Evolutionary conservation across 139 green algal species (phyloP).

Genomic region (Parachlorella kessleri): DNA sequence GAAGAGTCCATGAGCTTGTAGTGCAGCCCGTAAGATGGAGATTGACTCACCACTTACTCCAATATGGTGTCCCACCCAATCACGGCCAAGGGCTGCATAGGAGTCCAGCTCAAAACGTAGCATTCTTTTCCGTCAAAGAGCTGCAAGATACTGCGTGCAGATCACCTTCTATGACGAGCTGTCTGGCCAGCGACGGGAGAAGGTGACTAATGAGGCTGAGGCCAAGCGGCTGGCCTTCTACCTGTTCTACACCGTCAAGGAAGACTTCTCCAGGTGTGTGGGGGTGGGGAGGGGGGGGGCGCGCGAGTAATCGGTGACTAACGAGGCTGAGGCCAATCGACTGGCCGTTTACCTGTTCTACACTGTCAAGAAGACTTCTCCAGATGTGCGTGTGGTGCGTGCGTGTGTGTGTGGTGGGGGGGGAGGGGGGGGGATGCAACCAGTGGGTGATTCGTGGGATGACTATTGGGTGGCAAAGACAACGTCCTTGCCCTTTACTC

Average conservation of each 20-base stretch:
- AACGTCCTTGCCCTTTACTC: too few species aligned
- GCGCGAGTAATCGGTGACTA: too few species aligned
- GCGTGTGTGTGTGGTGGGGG: neutral
- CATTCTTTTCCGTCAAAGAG: too few species aligned
- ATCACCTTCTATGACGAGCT: neutral
- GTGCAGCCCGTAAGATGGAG: too few species aligned
- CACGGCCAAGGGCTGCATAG: too few species aligned
- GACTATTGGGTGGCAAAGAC: neutral
- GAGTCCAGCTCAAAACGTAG: too few species aligned
- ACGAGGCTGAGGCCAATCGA: neutral
- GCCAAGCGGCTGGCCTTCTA: conserved; percentile 50
- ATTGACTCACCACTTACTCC: too few species aligned
- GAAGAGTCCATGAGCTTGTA: too few species aligned
- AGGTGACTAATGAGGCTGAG: conserved; percentile 34
- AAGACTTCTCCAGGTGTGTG: conserved; percentile 4
- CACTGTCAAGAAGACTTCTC: neutral
- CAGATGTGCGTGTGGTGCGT: neutral
- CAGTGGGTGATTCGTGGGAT: neutral
- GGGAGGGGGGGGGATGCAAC: neutral
- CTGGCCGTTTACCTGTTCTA: neutral
- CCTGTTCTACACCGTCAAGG: conserved; percentile 45
- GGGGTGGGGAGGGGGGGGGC: too few species aligned
- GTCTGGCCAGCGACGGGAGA: neutral
- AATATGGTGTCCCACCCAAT: too few species aligned
- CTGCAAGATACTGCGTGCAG: neutral